These are phyloP conservation scores for Termitomyces sp. DNA, from an alignment of 768 basidiomycete genomes.

Conservation along the genomic window DNA sequence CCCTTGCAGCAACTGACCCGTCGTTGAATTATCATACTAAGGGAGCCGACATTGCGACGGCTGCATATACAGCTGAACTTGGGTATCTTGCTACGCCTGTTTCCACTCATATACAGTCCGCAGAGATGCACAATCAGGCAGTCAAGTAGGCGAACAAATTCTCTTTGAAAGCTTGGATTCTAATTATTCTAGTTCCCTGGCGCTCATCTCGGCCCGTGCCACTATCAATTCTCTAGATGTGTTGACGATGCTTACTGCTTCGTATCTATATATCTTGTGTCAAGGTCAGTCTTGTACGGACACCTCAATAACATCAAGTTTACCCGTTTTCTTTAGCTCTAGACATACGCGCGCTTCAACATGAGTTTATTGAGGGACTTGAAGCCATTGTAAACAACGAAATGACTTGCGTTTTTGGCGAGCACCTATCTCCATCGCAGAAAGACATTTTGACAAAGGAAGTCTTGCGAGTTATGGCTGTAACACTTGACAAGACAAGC, in stretches of 20 bases:
- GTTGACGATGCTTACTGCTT: conserved; percentile 60
- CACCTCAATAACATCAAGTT: neutral
- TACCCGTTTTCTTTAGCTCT: conserved; percentile 37
- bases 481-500: conserved; percentile 59
- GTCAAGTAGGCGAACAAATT: conserved; percentile 51
- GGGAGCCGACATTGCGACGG: conserved; percentile 77
- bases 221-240: conserved; percentile 69
- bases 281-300: conserved; percentile 35
- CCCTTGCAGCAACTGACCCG: conserved; percentile 66
- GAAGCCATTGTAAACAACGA: conserved; percentile 43
- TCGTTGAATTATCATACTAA: conserved; percentile 75
- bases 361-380: conserved; percentile 48
- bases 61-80: conserved; percentile 73
- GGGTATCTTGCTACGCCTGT: conserved; percentile 76
- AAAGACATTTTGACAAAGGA: conserved; percentile 25
- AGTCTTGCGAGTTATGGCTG: conserved; percentile 36
- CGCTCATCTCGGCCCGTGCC: conserved; percentile 69
- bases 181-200: conserved; percentile 36
- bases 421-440: conserved; percentile 24
- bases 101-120: conserved; percentile 74
- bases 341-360: conserved; percentile 71
- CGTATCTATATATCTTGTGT: conserved; percentile 67
- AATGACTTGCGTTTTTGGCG: conserved; percentile 37
- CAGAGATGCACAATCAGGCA: conserved; percentile 84
- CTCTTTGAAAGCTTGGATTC: neutral